Base-by-base conservation (phyloP, 2,329 filamentous ascomycete genomes). In the Pyricularia sp. region DNA sequence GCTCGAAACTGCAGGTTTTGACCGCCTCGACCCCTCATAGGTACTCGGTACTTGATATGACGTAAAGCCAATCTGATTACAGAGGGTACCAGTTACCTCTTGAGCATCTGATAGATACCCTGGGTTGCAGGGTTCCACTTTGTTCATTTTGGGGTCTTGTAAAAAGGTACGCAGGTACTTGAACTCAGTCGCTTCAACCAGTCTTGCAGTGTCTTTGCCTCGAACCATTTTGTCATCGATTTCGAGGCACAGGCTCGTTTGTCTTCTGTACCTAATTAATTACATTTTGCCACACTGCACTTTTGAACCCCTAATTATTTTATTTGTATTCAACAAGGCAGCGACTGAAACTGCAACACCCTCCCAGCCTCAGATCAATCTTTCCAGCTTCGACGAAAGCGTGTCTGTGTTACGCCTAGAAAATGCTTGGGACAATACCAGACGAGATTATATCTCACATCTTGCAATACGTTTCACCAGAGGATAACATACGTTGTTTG, bases 391-490 rank as follows among this genome's bases (percentile, higher is more conserved):
- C 42, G 14, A 20, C 42, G 20, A 50, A 10, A 50, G 20, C 2
- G 14, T 50, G 42, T 50, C 17, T 50, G 42, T 50, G 42, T 50
- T 50, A n/a, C 42, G 42, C 59, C 23, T 30, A 30, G 11, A 63
- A 28, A 28, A 66, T 67, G 66, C 28, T 30, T 55, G 28, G 42
- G 36, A 31, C 36, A 28, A 63, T 95, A 50, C 94, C 94, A 59
- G 91, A 94, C 78, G 95, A 99, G 81, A 86, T 98, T 71, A 84
- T 98, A 74, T 88, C 92, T 76, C 85, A 89, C 68, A 91, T 98
- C 72, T 84, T 97, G 72, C 83, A 84, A 71, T 88, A 88, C 75
- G 77, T 80, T 76, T 87, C 79, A 75, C 90, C 84, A 72, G 82
- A 82, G 69, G 84, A 89, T 70, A 83, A 82, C 66, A 77, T 88